phyloP scores from a whole-genome alignment of 148 eudicot species.

The Oxyria digyna region DNA sequence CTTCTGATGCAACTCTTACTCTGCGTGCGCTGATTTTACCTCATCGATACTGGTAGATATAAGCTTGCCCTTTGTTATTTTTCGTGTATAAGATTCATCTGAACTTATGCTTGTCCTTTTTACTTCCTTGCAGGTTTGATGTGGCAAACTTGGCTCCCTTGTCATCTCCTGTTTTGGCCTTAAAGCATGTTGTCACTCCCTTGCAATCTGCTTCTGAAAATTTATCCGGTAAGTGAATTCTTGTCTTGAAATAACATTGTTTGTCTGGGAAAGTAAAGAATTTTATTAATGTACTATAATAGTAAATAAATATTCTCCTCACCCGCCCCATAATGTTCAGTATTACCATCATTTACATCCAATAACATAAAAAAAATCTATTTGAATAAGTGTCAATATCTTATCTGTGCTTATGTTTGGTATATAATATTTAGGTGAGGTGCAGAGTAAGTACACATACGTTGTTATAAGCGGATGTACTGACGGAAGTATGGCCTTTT shows the following conservation, averaged over 20 bases:
- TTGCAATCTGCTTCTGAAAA: slow-evolving; percentile 32
- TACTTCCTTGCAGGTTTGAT: slow-evolving; percentile 71
- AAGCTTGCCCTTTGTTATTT: background rate
- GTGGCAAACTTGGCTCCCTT: slow-evolving; percentile 67
- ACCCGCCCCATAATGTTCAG: background rate
- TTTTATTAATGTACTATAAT: background rate
- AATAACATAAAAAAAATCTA: background rate
- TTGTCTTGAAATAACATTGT: background rate
- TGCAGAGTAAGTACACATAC: slow-evolving; percentile 34
- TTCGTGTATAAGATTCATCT: slow-evolving; percentile 1
- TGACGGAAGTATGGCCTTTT: slow-evolving; percentile 87
- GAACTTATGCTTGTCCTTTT: slow-evolving; percentile 8
- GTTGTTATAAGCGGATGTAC: slow-evolving; percentile 79
- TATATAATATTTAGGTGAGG: slow-evolving; percentile 31
- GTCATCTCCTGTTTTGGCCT: slow-evolving; percentile 72
- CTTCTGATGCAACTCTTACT: slow-evolving; percentile 90
- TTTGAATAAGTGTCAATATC: background rate
- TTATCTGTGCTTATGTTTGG: background rate
- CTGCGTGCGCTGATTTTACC: slow-evolving; percentile 91
- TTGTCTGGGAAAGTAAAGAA: background rate
- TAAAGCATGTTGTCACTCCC: slow-evolving; percentile 69
- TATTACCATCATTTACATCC: too few relatives aligned
- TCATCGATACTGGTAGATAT: slow-evolving; percentile 64
- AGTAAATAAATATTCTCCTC: background rate
- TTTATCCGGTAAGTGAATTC: slow-evolving; percentile 15